phyloP scores from a whole-genome alignment of 805 yeast species.

The Candida vaughaniae region DNA sequence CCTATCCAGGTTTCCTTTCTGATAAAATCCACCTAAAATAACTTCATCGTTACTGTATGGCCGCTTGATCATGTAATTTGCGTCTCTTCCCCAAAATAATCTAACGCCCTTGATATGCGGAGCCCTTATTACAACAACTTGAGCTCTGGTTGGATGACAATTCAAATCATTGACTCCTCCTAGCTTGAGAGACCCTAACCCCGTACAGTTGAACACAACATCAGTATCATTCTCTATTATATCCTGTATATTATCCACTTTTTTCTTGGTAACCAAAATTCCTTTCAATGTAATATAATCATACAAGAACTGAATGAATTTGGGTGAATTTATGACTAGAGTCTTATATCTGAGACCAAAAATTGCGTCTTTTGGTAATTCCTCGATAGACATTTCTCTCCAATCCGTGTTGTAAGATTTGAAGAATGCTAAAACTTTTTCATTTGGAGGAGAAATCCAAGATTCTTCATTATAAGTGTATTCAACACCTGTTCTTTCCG shows the following conservation, averaged over 20 bases:
- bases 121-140: constrained; percentile 69
- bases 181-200: constrained; percentile 62
- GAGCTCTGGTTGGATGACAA: constrained; percentile 77
- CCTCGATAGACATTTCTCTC: no score
- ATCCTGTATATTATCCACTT: constrained; percentile 16
- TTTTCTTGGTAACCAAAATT: constrained; percentile 9
- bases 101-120: constrained; percentile 62
- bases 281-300: constrained; percentile 15
- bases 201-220: constrained; percentile 73
- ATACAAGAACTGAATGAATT: constrained; percentile 11
- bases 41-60: constrained; percentile 66
- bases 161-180: constrained; percentile 64
- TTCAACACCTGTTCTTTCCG: constrained; percentile 5
- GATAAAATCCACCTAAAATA: constrained; percentile 73
- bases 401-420: constrained; percentile 4
- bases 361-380: constrained; percentile 49
- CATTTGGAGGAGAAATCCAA: no score
- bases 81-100: constrained; percentile 58
- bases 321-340: constrained; percentile 20
- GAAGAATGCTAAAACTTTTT: constrained; percentile 3
- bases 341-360: constrained; percentile 46
- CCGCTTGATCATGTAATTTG: constrained; percentile 72
- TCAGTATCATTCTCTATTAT: no score
- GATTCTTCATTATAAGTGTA: constrained; percentile 4
- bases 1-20: constrained; percentile 59